A percentile compares a stretch with the other conserved stretches of the same genome.
Conservation (phyloP, 2,329 filamentous ascomycete genomes). For the Fusarium cyanostomum region DNA sequence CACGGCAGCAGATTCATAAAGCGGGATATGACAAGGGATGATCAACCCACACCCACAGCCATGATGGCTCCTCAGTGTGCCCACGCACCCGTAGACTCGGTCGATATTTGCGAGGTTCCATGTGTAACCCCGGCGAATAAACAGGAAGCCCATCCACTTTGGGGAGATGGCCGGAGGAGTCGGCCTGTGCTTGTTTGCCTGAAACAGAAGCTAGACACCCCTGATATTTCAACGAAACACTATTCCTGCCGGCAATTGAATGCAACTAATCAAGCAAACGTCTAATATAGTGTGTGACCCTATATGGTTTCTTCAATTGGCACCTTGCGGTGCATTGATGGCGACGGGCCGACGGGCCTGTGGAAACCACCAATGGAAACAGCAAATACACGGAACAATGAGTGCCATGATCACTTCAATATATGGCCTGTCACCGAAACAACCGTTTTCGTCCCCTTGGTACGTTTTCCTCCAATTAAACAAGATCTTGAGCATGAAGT, state of each 20-base stretch:
- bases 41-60: slow-evolving; percentile 6
- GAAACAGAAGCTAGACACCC: slow-evolving; percentile 30
- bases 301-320: neutral
- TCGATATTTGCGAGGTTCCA: slow-evolving; percentile 17
- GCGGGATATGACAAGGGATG: slow-evolving; percentile 24
- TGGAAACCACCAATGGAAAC: too few relatives aligned
- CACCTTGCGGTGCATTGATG: neutral
- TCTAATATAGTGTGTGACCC: neutral
- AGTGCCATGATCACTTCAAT: slow-evolving; percentile 4
- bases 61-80: slow-evolving; percentile 24
- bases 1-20: slow-evolving; percentile 14
- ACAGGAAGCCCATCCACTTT: slow-evolving; percentile 19
- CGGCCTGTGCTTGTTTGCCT: slow-evolving; percentile 16
- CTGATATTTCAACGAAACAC: slow-evolving; percentile 28
- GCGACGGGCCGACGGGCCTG: neutral
- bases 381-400: neutral
- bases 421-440: slow-evolving; percentile 24
- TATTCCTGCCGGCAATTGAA: neutral
- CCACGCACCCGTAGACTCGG: slow-evolving; percentile 25
- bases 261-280: neutral
- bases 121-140: slow-evolving; percentile 16
- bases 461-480: slow-evolving; percentile 21
- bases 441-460: slow-evolving; percentile 22
- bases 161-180: slow-evolving; percentile 4
- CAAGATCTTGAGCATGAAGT: slow-evolving; percentile 14